These are phyloP conservation scores for Paraurostyla sp. DNA, from an alignment of 73 alveolate genomes.

Conservation along the genomic window DNA sequence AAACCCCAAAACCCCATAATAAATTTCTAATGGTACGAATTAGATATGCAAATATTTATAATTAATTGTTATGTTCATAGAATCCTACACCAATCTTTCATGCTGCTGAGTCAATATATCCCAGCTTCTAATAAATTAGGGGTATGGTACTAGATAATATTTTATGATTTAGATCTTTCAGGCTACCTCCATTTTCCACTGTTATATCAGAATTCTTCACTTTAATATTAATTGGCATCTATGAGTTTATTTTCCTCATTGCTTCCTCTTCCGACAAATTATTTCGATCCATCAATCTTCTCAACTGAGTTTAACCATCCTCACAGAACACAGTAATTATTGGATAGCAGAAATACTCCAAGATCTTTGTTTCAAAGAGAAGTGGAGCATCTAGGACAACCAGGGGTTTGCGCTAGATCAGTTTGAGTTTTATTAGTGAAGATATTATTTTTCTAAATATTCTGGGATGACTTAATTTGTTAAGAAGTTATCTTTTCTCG, in stretches of 20 bases:
- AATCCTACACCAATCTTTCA: no score
- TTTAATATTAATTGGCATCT: slow-evolving; percentile 81
- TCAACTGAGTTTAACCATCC: slow-evolving; percentile 65
- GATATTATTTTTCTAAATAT: slow-evolving; percentile 76
- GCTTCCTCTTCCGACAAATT: slow-evolving; percentile 78
- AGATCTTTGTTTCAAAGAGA: slow-evolving; percentile 82
- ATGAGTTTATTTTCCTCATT: slow-evolving; percentile 72
- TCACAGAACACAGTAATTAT: slow-evolving; percentile 81
- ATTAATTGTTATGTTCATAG: no score
- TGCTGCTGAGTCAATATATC: slow-evolving; percentile 57
- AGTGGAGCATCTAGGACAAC: slow-evolving; percentile 91
- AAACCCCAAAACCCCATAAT: no score
- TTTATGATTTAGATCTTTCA: slow-evolving; percentile 60
- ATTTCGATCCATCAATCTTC: slow-evolving; percentile 75
- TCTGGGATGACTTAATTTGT: slow-evolving; percentile 73
- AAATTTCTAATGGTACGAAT: no score
- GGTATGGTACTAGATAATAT: not conserved
- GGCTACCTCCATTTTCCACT: slow-evolving; percentile 79
- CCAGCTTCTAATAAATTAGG: slow-evolving; percentile 10
- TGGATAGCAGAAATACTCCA: slow-evolving; percentile 86
- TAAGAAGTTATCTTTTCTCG: slow-evolving; percentile 66
- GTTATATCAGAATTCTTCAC: slow-evolving; percentile 82
- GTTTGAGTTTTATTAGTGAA: slow-evolving; percentile 66
- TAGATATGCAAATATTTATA: no score
- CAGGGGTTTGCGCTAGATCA: slow-evolving; percentile 64